Conservation (phyloP, 108 stramenopile species). For the Hondaea fermentalgiana region DNA sequence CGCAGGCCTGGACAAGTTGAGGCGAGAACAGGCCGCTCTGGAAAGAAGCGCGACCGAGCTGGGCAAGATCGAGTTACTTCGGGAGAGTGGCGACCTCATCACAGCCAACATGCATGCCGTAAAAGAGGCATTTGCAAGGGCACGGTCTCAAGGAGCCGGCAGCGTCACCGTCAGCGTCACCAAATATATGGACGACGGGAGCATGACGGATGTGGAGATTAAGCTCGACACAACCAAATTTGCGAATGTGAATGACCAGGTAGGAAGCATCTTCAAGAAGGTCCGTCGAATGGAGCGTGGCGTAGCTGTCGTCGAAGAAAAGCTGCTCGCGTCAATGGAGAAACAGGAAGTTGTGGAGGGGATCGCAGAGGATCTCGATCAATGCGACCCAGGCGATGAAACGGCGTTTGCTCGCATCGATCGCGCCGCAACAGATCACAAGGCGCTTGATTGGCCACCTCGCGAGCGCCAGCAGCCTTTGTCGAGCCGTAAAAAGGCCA, state of each 20-base stretch:
- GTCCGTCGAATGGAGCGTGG: background rate
- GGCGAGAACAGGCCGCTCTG: background rate
- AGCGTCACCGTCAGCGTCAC: background rate
- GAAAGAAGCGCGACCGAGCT: background rate
- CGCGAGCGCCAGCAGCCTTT: background rate
- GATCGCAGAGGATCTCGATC: background rate
- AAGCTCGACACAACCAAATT: background rate
- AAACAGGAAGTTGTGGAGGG: background rate
- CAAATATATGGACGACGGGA: background rate
- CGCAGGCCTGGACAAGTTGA: background rate
- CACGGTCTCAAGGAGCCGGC: background rate
- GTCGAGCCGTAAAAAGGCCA: background rate
- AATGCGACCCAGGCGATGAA: background rate
- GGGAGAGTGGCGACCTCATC: background rate
- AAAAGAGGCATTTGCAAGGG: background rate
- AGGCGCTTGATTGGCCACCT: background rate
- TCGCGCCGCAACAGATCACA: background rate
- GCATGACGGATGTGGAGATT: background rate
- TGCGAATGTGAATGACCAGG: background rate
- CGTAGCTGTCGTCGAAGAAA: background rate
- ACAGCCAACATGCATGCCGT: background rate
- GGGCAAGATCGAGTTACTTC: background rate
- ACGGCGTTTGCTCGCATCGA: background rate
- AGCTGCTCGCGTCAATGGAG: background rate
- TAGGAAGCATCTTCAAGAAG: background rate